Percentiles rank a stretch among this genome's conserved stretches.
Evolutionary conservation across 495 filamentous ascomycete genomes (phyloP).

Genomic region (Aspergillus sclerotioniger): DNA sequence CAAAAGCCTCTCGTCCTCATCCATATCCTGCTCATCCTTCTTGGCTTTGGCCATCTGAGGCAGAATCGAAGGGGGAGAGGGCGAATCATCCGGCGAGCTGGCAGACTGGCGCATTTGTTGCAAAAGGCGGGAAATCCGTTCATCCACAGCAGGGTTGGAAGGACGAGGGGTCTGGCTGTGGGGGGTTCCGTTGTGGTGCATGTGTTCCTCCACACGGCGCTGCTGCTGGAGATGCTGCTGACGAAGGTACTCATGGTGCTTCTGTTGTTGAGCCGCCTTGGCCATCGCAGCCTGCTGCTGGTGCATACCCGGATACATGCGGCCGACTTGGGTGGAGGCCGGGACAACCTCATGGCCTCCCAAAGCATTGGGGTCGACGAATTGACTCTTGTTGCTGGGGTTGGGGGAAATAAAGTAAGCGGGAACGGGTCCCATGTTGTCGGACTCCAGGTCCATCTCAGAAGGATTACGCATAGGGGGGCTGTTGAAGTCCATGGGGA

Average conservation of each 20-base stretch:
- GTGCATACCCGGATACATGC: constrained; percentile 88
- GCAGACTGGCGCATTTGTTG: constrained; percentile 77
- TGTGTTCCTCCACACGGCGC: constrained; percentile 35
- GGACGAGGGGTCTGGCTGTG: constrained; percentile 46
- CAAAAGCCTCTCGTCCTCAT: constrained; percentile 90
- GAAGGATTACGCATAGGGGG: constrained; percentile 47
- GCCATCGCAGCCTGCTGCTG: constrained; percentile 81
- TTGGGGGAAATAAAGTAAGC: constrained; percentile 42
- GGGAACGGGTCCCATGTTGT: constrained; percentile 63
- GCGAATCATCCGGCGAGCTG: constrained; percentile 49
- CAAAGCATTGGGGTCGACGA: constrained; percentile 70
- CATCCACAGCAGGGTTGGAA: constrained; percentile 70
- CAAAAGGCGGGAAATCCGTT: constrained; percentile 80
- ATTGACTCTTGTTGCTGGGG: constrained; percentile 43
- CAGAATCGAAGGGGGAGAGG: constrained; percentile 38
- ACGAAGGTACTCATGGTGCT: constrained; percentile 63
- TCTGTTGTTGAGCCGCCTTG: constrained; percentile 66
- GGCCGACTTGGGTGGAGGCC: constrained; percentile 58
- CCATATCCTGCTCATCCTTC: constrained; percentile 98
- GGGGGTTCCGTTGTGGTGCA: constrained; percentile 26
- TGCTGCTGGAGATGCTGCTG: constrained; percentile 52
- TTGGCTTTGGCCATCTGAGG: constrained; percentile 58
- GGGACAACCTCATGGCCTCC: constrained; percentile 53
- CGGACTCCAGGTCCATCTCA: constrained; percentile 56
- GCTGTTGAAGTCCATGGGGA: constrained; percentile 53